These are phyloP conservation scores for Syzygium aromaticum DNA, from an alignment of 345 rosid genomes.

Conservation along the genomic window DNA sequence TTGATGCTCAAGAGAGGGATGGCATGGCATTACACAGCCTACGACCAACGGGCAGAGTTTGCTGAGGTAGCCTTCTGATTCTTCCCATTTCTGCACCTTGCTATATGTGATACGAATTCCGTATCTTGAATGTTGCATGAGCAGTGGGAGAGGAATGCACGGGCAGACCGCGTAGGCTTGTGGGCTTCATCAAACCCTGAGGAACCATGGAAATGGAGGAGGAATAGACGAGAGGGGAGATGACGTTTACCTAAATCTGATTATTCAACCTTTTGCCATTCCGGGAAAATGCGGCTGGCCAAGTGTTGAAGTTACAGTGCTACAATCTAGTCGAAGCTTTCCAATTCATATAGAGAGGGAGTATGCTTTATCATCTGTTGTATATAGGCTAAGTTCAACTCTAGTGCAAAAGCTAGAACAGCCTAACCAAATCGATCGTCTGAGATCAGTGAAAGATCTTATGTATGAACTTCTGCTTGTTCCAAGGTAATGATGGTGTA, in stretches of 20 bases:
- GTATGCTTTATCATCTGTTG: neutral
- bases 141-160: conserved; percentile 82
- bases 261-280: neutral
- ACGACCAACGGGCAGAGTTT: conserved; percentile 47
- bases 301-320: neutral
- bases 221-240: conserved; percentile 27
- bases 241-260: neutral
- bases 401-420: neutral
- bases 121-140: neutral
- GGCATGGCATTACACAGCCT: conserved; percentile 79
- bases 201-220: conserved; percentile 82
- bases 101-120: neutral
- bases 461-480: neutral
- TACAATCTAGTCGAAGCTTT: neutral
- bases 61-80: conserved; percentile 28
- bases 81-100: neutral
- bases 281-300: neutral
- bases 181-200: conserved; percentile 80
- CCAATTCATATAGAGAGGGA: neutral
- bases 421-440: neutral
- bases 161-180: conserved; percentile 50
- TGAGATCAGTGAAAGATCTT: neutral
- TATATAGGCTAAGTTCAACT: neutral
- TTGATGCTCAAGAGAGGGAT: conserved; percentile 70
- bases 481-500: neutral